Conservation (phyloP, 805 yeast genomes). For the Lipomyces mesembrius region DNA sequence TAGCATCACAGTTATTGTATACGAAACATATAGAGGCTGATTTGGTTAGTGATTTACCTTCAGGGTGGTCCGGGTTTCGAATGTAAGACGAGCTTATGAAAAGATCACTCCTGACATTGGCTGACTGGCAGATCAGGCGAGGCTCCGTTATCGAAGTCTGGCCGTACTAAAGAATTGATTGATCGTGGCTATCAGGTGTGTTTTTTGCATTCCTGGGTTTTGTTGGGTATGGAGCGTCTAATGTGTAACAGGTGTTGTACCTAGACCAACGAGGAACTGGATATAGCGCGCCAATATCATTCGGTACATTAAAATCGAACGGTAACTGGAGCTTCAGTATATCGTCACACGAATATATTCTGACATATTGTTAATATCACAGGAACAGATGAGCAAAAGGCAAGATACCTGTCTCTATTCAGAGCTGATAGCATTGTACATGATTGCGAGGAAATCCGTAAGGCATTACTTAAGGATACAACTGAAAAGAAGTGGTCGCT, state of each 20-base stretch:
- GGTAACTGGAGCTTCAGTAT: constrained; percentile 11
- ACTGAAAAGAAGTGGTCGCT: constrained; percentile 54
- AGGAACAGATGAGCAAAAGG: constrained; percentile 43
- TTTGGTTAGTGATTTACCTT: constrained; percentile 29
- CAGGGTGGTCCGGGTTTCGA: constrained; percentile 39
- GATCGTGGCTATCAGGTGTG: constrained; percentile 46
- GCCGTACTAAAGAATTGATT: constrained; percentile 49
- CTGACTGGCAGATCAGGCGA: constrained; percentile 24
- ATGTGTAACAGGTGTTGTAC: constrained; percentile 49
- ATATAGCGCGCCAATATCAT: constrained; percentile 54
- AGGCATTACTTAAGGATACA: constrained; percentile 42
- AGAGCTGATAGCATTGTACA: constrained; percentile 53
- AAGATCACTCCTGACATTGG: not conserved
- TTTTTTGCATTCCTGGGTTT: not conserved
- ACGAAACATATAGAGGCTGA: not conserved
- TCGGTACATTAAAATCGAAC: constrained; percentile 30
- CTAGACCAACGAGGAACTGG: constrained; percentile 71
- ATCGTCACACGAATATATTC: not conserved
- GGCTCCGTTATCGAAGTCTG: constrained; percentile 49
- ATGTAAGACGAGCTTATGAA: constrained; percentile 16
- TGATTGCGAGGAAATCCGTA: constrained; percentile 56
- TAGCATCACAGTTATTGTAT: not conserved
- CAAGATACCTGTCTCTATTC: constrained; percentile 52
- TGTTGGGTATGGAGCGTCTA: too few species aligned
- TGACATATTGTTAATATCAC: not conserved